Conservation (phyloP, 768 basidiomycete species). For the Boletellus ananas region DNA sequence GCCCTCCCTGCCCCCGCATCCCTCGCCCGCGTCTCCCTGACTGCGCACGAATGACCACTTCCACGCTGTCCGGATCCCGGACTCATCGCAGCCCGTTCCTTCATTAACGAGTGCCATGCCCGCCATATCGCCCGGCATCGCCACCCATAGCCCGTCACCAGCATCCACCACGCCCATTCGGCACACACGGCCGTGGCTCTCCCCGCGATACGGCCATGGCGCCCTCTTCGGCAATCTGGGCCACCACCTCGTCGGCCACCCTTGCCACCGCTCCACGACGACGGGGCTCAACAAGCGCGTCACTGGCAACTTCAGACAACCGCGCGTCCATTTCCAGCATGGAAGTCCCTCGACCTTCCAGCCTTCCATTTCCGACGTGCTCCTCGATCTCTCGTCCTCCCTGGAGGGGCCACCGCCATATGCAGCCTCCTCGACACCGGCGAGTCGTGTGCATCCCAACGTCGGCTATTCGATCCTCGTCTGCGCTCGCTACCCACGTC, state of each 20-base stretch:
- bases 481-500: too few species aligned
- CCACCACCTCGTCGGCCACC: too few species aligned
- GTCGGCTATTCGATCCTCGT: too few species aligned
- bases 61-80: slow-evolving; percentile 3
- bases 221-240: too few species aligned
- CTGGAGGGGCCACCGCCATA: not conserved
- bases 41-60: not conserved
- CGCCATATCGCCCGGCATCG: too few species aligned
- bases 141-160: too few species aligned
- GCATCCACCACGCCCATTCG: too few species aligned
- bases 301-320: not conserved
- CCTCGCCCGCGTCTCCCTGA: slow-evolving; percentile 24
- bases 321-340: slow-evolving; percentile 12
- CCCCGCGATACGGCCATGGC: too few species aligned
- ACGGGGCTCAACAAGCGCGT: not conserved
- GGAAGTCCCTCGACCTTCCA: slow-evolving; percentile 11
- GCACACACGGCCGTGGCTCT: too few species aligned
- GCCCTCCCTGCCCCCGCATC: slow-evolving; percentile 7
- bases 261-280: not conserved
- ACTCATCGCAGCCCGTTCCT: too few species aligned
- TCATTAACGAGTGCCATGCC: too few species aligned
- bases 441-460: too few species aligned
- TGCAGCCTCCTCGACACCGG: not conserved
- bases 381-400: slow-evolving; percentile 4
- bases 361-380: slow-evolving; percentile 12